Percentiles rank a stretch among this genome's conserved stretches.
phyloP scores from a whole-genome alignment of 768 basidiomycete genomes.

The Lentinula guzmanii region DNA sequence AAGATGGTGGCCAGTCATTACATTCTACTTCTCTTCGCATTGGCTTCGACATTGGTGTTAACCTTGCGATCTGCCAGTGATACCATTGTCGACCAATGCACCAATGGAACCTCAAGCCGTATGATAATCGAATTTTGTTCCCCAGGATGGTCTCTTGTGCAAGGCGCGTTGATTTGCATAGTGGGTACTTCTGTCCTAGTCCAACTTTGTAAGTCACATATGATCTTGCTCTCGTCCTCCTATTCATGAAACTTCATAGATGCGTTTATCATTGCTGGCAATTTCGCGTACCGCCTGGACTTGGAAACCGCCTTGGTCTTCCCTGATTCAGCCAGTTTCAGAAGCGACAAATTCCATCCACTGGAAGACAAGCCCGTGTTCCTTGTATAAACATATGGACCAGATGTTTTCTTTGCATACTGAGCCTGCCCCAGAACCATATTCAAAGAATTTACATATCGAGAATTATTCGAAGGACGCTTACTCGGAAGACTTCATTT shows the following conservation, averaged over 20 bases:
- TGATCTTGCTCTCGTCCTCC: background rate
- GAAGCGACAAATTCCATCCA: background rate
- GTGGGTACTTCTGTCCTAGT: constrained; percentile 7
- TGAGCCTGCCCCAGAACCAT: no score
- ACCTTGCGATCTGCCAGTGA: constrained; percentile 10
- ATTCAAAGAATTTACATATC: no score
- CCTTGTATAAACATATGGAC: background rate
- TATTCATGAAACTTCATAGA: background rate
- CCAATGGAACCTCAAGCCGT: constrained; percentile 8
- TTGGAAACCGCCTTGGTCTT: background rate
- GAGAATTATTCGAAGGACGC: no score
- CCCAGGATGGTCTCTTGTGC: constrained; percentile 9
- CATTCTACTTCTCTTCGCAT: constrained; percentile 7
- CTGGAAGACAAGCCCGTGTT: background rate
- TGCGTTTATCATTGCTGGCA: constrained; percentile 13
- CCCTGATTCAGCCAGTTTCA: background rate
- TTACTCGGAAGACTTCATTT: no score
- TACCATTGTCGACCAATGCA: constrained; percentile 8
- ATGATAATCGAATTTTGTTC: constrained; percentile 16
- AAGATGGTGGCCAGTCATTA: constrained; percentile 13
- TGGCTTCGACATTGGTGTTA: constrained; percentile 10
- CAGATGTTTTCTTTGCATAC: no score
- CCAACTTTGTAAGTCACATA: constrained; percentile 11
- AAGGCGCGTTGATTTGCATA: constrained; percentile 11
- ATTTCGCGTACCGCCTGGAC: constrained; percentile 12